These are phyloP conservation scores for Colletotrichum siamense DNA, from an alignment of 2,329 filamentous ascomycete genomes.

Conservation along the genomic window DNA sequence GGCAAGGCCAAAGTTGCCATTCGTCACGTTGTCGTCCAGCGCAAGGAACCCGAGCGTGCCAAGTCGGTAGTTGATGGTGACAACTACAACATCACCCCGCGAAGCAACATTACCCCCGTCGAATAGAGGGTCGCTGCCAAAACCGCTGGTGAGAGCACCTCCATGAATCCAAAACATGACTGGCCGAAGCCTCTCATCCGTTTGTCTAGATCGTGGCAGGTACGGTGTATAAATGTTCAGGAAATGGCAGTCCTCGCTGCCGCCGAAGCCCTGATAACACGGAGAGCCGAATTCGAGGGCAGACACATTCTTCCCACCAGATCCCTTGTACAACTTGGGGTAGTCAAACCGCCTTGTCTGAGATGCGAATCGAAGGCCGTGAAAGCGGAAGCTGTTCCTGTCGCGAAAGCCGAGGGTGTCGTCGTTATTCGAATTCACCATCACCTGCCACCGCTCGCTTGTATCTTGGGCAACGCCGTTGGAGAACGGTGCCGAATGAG, in stretches of 20 bases:
- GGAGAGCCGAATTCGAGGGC: slow-evolving; percentile 35
- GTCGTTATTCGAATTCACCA: slow-evolving; percentile 42
- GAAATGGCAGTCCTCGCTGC: slow-evolving; percentile 47
- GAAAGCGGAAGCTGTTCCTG: slow-evolving; percentile 53
- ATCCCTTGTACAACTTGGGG: slow-evolving; percentile 36
- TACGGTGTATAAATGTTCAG: slow-evolving; percentile 51
- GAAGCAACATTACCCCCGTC: slow-evolving; percentile 51
- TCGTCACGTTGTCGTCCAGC: slow-evolving; percentile 48
- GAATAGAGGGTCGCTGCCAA: slow-evolving; percentile 46
- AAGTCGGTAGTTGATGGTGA: slow-evolving; percentile 66
- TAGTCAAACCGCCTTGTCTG: slow-evolving; percentile 44
- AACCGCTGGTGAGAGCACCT: slow-evolving; percentile 44
- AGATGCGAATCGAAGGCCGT: slow-evolving; percentile 46
- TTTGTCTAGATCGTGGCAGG: slow-evolving; percentile 34
- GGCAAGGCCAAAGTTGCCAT: slow-evolving; percentile 54
- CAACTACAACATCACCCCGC: slow-evolving; percentile 55
- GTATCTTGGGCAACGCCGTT: slow-evolving; percentile 35
- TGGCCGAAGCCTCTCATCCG: slow-evolving; percentile 42
- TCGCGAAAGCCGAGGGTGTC: slow-evolving; percentile 47
- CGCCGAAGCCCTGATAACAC: slow-evolving; percentile 39
- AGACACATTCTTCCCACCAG: slow-evolving; percentile 27
- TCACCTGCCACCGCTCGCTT: slow-evolving; percentile 39
- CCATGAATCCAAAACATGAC: slow-evolving; percentile 54
- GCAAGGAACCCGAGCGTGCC: slow-evolving; percentile 64
- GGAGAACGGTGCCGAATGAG: slow-evolving; percentile 48